phyloP scores from a whole-genome alignment of 202 grass and related monocot species.

The Elaeis oleifera region DNA sequence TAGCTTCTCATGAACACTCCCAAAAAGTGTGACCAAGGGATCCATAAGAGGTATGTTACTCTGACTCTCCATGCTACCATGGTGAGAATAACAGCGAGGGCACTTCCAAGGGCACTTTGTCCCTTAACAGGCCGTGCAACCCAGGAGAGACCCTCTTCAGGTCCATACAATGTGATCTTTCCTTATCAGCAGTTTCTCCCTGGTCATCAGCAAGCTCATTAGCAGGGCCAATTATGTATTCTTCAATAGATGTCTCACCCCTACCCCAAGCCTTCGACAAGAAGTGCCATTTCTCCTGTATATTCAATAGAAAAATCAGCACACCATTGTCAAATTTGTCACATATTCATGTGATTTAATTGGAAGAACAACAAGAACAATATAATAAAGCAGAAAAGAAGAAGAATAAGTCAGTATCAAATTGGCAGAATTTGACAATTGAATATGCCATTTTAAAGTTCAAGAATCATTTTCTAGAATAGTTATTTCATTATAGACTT shows the following conservation, averaged over 20 bases:
- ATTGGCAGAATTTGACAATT: too few species aligned
- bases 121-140: constrained; percentile 56
- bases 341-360: background rate
- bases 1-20: constrained; percentile 47
- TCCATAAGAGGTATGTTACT: constrained; percentile 39
- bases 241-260: constrained; percentile 59
- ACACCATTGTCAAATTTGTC: background rate
- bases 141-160: constrained; percentile 53
- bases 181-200: constrained; percentile 15
- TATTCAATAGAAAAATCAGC: constrained; percentile 7
- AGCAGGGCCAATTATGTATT: constrained; percentile 57
- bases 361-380: background rate
- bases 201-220: constrained; percentile 3
- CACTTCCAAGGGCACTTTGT: constrained; percentile 35
- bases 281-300: constrained; percentile 74
- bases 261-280: constrained; percentile 45
- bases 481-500: too few species aligned
- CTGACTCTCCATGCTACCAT: constrained; percentile 54
- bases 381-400: background rate
- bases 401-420: too few species aligned
- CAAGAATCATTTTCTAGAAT: too few species aligned
- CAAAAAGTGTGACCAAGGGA: constrained; percentile 58
- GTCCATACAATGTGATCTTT: constrained; percentile 71
- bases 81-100: constrained; percentile 33
- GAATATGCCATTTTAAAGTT: too few species aligned